Base-by-base conservation (phyloP, 2,329 filamentous ascomycete genomes). In the Thyridium curvatum region DNA sequence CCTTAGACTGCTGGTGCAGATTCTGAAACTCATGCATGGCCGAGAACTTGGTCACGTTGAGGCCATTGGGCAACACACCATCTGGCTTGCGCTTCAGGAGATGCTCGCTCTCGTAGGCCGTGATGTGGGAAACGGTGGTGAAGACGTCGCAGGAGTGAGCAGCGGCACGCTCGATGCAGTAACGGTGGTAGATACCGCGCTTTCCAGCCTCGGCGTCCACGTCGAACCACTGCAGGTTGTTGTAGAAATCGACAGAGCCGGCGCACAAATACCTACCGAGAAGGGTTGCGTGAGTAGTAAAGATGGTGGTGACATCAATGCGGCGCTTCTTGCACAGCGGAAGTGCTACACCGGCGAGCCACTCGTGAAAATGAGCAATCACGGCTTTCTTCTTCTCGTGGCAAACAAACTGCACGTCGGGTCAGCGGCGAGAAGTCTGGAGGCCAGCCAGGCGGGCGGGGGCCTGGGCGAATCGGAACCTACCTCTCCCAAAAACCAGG, bases 11-110 rank as follows among this genome's bases (percentile, higher is more conserved):
- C 56, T 94, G 89, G 65, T 97, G 93, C 57, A 98, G 66, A 59
- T 98, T 98, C 64, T 98, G 93, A 70, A 97, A 97, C 65, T 98
- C 93, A 71, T 98, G 93, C 54, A 96, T 90, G 7, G 93, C 93
- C 8, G 90, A 91, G 69, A 97, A 97, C 64, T 97, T 97, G 65
- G 90, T 96, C 45, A 98, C 93, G 55, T 98, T 98, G 55, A 98
- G 74, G 47, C 93, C 93, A 55, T 98, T 98, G 51, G 93, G 93
- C 50, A 97, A 65, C 7, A 98, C 93, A 32, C 93, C 93, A 52
- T 98, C 93, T 1, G 93, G 93, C 67, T 97, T 97, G 48, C 93
- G 84, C 76, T 97, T 97, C 48, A 98, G 76, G 51, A 98, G 66
- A 66, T 98, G 91, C 70, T 98, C 93, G 55, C 88, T 94, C 66